phyloP scores from a whole-genome alignment of 108 stramenopile genomes.

The Cyclostephanos invisitatus region DNA sequence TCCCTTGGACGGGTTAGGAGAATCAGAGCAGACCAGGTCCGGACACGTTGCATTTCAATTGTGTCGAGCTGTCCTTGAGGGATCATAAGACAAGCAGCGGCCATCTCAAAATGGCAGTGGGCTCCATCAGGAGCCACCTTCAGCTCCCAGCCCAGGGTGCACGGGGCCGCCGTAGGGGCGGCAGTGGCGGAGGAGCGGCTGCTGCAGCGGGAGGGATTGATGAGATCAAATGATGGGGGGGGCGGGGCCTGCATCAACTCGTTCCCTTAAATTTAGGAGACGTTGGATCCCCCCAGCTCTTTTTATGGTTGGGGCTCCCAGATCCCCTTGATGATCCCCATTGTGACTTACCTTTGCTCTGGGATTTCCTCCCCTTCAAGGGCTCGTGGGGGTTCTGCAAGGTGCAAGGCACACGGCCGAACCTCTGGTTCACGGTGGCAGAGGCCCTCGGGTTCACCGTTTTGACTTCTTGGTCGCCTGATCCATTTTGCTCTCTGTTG shows the following conservation, averaged over 20 bases:
- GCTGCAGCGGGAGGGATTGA: neutral
- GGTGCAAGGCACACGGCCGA: neutral
- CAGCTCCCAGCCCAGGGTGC: no score
- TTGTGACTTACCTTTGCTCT: neutral
- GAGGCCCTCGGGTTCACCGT: neutral
- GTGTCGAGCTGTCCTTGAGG: neutral
- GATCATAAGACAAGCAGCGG: neutral
- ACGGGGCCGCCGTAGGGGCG: neutral
- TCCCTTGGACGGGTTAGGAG: no score
- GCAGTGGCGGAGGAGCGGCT: neutral
- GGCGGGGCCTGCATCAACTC: neutral
- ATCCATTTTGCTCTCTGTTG: no score
- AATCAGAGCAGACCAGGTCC: no score
- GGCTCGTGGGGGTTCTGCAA: neutral
- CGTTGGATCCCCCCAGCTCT: neutral
- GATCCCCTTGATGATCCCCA: neutral
- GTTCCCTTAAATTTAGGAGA: neutral
- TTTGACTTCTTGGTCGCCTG: no score
- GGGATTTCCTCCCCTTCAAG: neutral
- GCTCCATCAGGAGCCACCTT: no score
- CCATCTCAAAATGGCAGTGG: neutral
- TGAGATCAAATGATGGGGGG: neutral
- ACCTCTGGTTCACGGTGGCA: conserved; percentile 15
- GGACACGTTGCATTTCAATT: neutral
- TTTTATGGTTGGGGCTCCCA: neutral